Evolutionary conservation across 2,329 filamentous ascomycete species (phyloP).

Genomic region (Lasiodiplodia sp.): DNA sequence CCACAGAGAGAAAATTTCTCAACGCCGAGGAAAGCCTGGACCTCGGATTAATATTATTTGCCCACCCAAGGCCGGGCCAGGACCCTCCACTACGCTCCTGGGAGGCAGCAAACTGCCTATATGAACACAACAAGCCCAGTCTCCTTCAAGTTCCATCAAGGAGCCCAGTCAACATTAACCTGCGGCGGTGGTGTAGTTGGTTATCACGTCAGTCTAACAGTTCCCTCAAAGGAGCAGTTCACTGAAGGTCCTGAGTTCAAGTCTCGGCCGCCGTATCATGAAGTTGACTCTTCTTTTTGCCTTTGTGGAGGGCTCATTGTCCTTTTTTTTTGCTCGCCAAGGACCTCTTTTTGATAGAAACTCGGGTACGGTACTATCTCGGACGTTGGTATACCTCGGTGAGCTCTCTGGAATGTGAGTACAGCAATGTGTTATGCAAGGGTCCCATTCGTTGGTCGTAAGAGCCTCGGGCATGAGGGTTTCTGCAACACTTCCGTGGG

Average conservation of each 20-base stretch:
- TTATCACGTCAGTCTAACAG: conserved; percentile 57
- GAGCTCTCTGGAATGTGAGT: no score
- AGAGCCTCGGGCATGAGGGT: no score
- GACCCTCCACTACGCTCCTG: neutral
- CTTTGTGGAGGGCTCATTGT: neutral
- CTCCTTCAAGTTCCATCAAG: neutral
- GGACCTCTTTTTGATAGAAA: neutral
- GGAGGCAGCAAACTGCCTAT: neutral
- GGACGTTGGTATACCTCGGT: neutral
- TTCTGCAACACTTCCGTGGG: neutral
- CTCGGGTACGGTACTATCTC: neutral
- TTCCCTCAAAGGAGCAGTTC: neutral
- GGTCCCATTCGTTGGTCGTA: no score
- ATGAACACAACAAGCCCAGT: neutral
- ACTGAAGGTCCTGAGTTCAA: conserved; percentile 24
- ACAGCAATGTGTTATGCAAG: no score
- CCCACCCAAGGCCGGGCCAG: neutral
- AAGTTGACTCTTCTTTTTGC: neutral
- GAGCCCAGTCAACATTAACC: neutral
- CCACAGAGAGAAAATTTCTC: neutral
- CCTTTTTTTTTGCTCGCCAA: no score
- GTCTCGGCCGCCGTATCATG: conserved; percentile 8
- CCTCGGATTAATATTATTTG: neutral
- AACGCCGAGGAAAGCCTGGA: neutral
- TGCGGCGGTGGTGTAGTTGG: conserved; percentile 51